phyloP scores from a whole-genome alignment of 768 basidiomycete species.

The Mycena venus region DNA sequence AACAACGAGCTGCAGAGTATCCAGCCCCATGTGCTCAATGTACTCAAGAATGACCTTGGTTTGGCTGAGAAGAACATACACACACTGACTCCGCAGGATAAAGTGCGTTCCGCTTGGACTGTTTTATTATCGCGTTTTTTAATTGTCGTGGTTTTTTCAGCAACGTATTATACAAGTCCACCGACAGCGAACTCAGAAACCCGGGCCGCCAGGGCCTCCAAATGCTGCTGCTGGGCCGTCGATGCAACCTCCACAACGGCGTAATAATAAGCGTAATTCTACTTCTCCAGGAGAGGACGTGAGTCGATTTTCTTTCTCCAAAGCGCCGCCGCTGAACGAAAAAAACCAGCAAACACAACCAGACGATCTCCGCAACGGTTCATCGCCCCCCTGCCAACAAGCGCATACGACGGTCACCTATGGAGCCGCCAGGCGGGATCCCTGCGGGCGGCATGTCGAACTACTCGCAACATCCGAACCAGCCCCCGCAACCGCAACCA shows the following conservation, averaged over 20 bases:
- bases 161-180: slow-evolving; percentile 45
- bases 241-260: slow-evolving; percentile 47
- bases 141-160: neutral
- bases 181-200: slow-evolving; percentile 44
- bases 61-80: neutral
- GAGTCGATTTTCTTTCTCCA: slow-evolving; percentile 25
- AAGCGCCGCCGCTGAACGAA: slow-evolving; percentile 5
- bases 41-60: neutral
- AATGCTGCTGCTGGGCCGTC: slow-evolving; percentile 61
- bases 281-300: slow-evolving; percentile 77
- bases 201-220: slow-evolving; percentile 45
- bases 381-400: slow-evolving; percentile 72
- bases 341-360: slow-evolving; percentile 45
- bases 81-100: neutral
- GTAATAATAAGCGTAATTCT: slow-evolving; percentile 65
- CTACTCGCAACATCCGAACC: slow-evolving; percentile 37
- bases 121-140: neutral
- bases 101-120: neutral
- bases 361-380: slow-evolving; percentile 61
- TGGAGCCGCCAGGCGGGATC: slow-evolving; percentile 62
- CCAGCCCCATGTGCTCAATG: neutral
- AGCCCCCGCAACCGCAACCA: slow-evolving; percentile 39
- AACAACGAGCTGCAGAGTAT: neutral
- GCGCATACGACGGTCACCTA: slow-evolving; percentile 64
- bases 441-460: slow-evolving; percentile 50